Evolutionary conservation across 2,329 filamentous ascomycete species (phyloP), one percentile per base, ranked within the genome.

Genomic region (Arthroderma uncinatum): DNA sequence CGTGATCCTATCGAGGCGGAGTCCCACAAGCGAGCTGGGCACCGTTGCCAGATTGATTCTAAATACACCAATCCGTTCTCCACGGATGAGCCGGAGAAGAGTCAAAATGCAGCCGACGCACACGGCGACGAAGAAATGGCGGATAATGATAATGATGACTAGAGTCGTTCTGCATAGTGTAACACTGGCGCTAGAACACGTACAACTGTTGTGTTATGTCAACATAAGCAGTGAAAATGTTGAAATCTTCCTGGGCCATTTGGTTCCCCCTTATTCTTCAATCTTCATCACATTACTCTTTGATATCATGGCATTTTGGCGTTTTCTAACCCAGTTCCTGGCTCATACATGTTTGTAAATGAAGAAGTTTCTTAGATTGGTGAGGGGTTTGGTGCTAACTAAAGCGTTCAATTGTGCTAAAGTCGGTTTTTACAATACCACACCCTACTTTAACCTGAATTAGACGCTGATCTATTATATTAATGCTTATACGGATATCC

Each of bases 1-100:
- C 73, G 75, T 54, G 78, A 81, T 56, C 75, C 78, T 0, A 72
- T 76, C 44, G 75, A 75, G 53, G 71, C 70, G 1, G 78, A 80
- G 62, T 63, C 68, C n/a, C 75, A 74, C 61, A 76, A 74, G 63
- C 71, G 79, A 40, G 66, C 71, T 30, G 64, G 68, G 33, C 71
- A 76, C 56, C 69, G 74, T 53, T 73, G 72, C 39, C 71, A 73
- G 57, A 74, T 76, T 56, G 77, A 80, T 58, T 69, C 70, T 0
- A 69, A 69, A 50, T 76, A 74, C 57, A 68, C 66, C 4, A 67
- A 68, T 47, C 64, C 69, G 23, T 67, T 70, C 2, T 70, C 67
- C n/a, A 59, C 59, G 28, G 52, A 39, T 12, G 40, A 42, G n/a
- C 30, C 21, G 16, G 39, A 42, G 25, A 50, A 33, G 28, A 16